Conservation (phyloP, 1,284 basidiomycete genomes). For the Chondrostereum purpureum region DNA sequence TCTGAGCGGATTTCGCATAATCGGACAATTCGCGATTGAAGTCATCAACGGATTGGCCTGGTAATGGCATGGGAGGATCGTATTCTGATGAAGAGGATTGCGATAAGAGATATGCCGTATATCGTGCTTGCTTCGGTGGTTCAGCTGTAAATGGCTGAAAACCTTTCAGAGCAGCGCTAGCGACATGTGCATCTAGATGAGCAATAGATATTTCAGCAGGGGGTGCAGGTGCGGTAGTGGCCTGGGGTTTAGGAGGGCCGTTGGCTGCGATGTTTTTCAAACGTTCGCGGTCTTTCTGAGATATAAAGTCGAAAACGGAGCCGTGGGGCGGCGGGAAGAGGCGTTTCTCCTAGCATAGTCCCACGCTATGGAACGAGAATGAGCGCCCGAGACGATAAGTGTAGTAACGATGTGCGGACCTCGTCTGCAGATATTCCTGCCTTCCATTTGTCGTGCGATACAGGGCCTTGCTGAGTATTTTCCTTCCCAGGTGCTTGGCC, state of each 20-base stretch:
- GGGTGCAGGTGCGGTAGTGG: slow-evolving; percentile 19
- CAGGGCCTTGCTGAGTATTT: slow-evolving; percentile 26
- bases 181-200: slow-evolving; percentile 66
- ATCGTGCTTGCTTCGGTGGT: slow-evolving; percentile 77
- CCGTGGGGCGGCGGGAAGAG: slow-evolving; percentile 60
- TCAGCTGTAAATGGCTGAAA: slow-evolving; percentile 87
- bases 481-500: slow-evolving; percentile 45
- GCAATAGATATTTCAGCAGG: slow-evolving; percentile 46
- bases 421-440: slow-evolving; percentile 60
- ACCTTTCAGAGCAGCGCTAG: slow-evolving; percentile 80
- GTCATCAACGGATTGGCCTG: slow-evolving; percentile 56
- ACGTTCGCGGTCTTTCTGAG: slow-evolving; percentile 83
- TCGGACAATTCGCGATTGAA: slow-evolving; percentile 81
- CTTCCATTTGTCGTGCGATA: slow-evolving; percentile 43
- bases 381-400: not conserved
- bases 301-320: slow-evolving; percentile 91
- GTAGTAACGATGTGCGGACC: slow-evolving; percentile 32
- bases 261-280: slow-evolving; percentile 57
- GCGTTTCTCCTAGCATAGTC: slow-evolving; percentile 74
- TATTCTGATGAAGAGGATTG: slow-evolving; percentile 38
- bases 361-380: slow-evolving; percentile 54
- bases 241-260: slow-evolving; percentile 16
- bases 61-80: slow-evolving; percentile 43
- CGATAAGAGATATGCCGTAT: slow-evolving; percentile 75
- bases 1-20: slow-evolving; percentile 79